Percentiles rank a stretch among this genome's conserved stretches.
These are phyloP conservation scores for Afroboletus lepidellus DNA, from an alignment of 1,284 basidiomycete genomes.

Conservation along the genomic window DNA sequence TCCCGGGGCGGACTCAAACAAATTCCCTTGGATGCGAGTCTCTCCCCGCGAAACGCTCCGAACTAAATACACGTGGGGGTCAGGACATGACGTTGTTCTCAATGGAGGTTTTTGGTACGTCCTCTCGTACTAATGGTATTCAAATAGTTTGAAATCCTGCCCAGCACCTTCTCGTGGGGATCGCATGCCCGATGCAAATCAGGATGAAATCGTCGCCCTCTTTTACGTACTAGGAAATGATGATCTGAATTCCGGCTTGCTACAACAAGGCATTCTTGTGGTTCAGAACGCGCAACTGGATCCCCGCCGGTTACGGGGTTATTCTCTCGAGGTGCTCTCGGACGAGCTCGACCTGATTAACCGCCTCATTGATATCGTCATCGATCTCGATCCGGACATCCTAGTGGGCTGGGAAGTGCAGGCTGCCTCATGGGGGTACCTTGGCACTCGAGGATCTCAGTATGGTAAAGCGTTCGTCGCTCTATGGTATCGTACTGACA, in stretches of 20 bases:
- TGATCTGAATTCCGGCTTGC: slow-evolving; percentile 36
- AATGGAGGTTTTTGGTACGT: slow-evolving; percentile 81
- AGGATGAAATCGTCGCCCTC: slow-evolving; percentile 70
- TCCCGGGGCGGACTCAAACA: slow-evolving; percentile 74
- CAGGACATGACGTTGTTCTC: slow-evolving; percentile 82
- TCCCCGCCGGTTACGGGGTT: slow-evolving; percentile 41
- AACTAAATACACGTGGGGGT: slow-evolving; percentile 52
- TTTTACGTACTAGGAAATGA: slow-evolving; percentile 65
- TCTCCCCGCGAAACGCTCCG: slow-evolving; percentile 45
- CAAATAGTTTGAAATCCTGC: neutral
- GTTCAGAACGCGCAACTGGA: slow-evolving; percentile 44
- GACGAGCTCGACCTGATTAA: slow-evolving; percentile 86
- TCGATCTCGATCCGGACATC: slow-evolving; percentile 87
- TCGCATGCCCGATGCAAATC: slow-evolving; percentile 68
- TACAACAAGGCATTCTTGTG: slow-evolving; percentile 61
- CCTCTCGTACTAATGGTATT: neutral
- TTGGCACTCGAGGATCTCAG: slow-evolving; percentile 64
- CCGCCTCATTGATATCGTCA: slow-evolving; percentile 70
- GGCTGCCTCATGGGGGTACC: slow-evolving; percentile 87
- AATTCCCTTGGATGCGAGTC: slow-evolving; percentile 69
- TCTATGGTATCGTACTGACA: neutral
- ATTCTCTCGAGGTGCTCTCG: slow-evolving; percentile 56
- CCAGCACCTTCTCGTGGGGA: slow-evolving; percentile 63
- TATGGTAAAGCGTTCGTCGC: slow-evolving; percentile 47
- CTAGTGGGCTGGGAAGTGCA: slow-evolving; percentile 93